A percentile compares a stretch with the other conserved stretches of the same genome.
Conservation (phyloP, 2,329 filamentous ascomycete species). For the Aspergillus fumigatus region DNA sequence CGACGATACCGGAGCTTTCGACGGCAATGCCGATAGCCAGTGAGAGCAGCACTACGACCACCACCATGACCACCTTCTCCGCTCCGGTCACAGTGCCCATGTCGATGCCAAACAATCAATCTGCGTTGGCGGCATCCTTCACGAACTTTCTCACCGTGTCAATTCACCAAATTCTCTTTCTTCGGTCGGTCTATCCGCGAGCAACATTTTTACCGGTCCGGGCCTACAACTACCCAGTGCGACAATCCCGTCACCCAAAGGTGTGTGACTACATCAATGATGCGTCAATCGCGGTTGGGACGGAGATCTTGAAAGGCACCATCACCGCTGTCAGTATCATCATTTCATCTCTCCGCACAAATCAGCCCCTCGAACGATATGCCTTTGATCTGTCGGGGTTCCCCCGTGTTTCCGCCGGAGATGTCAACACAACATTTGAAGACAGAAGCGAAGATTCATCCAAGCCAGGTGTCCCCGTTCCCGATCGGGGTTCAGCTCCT, state of each 20-base stretch:
- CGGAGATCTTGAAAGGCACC: conserved; percentile 61
- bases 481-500: conserved; percentile 25
- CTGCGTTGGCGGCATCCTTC: conserved; percentile 64
- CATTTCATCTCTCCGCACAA: conserved; percentile 49
- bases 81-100: conserved; percentile 38
- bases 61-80: conserved; percentile 38
- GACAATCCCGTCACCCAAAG: conserved; percentile 78
- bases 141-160: conserved; percentile 75
- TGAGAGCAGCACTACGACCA: conserved; percentile 36
- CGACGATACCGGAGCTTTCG: conserved; percentile 25
- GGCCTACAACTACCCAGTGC: conserved; percentile 78
- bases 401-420: conserved; percentile 44
- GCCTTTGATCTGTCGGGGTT: conserved; percentile 57
- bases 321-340: conserved; percentile 55
- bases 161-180: conserved; percentile 80
- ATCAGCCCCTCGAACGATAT: conserved; percentile 55
- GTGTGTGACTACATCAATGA: conserved; percentile 84
- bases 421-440: conserved; percentile 51
- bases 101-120: conserved; percentile 47
- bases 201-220: conserved; percentile 72
- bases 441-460: conserved; percentile 33
- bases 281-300: conserved; percentile 66
- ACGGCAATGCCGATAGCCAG: conserved; percentile 39
- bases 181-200: conserved; percentile 72
- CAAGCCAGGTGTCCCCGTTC: conserved; percentile 24